Evolutionary conservation across 805 yeast species (phyloP).

Genomic region (Huiozyma naganishii): DNA sequence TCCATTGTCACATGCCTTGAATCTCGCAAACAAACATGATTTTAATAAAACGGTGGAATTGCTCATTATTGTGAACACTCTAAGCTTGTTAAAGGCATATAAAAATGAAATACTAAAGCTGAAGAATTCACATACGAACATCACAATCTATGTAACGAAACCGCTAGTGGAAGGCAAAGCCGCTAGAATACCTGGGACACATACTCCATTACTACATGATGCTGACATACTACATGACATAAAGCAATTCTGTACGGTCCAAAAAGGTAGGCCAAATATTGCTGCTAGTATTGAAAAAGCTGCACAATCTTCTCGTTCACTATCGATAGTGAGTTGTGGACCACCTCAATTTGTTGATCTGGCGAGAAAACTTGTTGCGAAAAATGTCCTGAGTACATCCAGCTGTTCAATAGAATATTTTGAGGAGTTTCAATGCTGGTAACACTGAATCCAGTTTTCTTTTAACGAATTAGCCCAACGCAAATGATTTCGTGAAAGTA

Average conservation of each 20-base stretch:
- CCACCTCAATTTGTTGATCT: slow-evolving; percentile 50
- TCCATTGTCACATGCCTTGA: slow-evolving; percentile 36
- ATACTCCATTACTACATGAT: slow-evolving; percentile 1
- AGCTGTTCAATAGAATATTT: slow-evolving; percentile 51
- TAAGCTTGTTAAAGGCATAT: slow-evolving; percentile 13
- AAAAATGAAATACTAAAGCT: slow-evolving; percentile 10
- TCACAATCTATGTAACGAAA: slow-evolving; percentile 10
- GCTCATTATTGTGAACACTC: slow-evolving; percentile 10
- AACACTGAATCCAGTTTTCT: background rate
- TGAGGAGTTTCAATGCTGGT: slow-evolving; percentile 74
- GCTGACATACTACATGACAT: slow-evolving; percentile 2
- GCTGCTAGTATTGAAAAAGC: slow-evolving; percentile 30
- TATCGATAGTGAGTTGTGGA: slow-evolving; percentile 52
- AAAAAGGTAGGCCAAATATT: slow-evolving; percentile 39
- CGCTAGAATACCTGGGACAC: background rate
- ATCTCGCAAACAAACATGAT: slow-evolving; percentile 13
- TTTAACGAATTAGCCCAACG: too few species aligned
- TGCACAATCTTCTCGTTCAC: slow-evolving; percentile 30
- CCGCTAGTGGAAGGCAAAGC: background rate
- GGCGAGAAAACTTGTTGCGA: slow-evolving; percentile 38
- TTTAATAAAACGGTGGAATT: slow-evolving; percentile 8
- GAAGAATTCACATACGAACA: slow-evolving; percentile 8
- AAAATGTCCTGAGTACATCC: slow-evolving; percentile 28
- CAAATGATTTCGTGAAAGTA: too few species aligned
- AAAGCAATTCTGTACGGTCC: slow-evolving; percentile 27